Evolutionary conservation across 257 asterid species (phyloP), one percentile per base, ranked within the genome.

Genomic region (Scutellaria minor): DNA sequence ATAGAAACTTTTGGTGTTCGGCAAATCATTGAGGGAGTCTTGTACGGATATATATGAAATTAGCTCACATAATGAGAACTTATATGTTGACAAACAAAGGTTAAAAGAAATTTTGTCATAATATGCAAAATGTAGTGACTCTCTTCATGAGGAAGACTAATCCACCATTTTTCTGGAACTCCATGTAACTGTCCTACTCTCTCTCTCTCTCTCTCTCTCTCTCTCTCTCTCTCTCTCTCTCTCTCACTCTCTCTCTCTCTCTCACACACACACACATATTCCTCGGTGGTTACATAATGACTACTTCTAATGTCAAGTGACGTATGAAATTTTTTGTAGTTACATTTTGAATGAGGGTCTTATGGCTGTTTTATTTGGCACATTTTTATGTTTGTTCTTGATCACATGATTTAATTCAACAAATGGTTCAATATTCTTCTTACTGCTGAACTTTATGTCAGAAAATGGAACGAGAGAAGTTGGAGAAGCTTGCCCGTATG

Each of bases 401-500:
- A 35, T 20, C 73, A 61, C 44, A 46, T 66, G 69, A 22, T 53
- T 35, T 41, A 47, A 24, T 61, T 62, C 46, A 24, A 13, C 57
- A 40, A 52, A 13, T 40, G 40, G 48, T 56, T 46, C 41, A 64
- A 54, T 62, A 37, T 65, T 71, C 64, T 67, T 76, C 77, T 70
- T 65, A 78, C 51, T 56, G 45, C 61, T 53, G 64, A 71, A 58
- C 15, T 60, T 58, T 61, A 27, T 63, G 56, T 78, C 92, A 94
- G 98, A 93, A 86, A 86, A 73, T 50, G 81, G 98, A 93, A 84
- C 89, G 76, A 79, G 97, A 90, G 88, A 87, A 88, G 72, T 64
- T 90, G 86, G 92, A 87, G 84, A 93, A 90, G 89, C 89, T 88
- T 75, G 97, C 99, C 42, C 95, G 96, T 52, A 83, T 85, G 96